phyloP scores from a whole-genome alignment of 495 filamentous ascomycete genomes.

The Neurospora intermedia region DNA sequence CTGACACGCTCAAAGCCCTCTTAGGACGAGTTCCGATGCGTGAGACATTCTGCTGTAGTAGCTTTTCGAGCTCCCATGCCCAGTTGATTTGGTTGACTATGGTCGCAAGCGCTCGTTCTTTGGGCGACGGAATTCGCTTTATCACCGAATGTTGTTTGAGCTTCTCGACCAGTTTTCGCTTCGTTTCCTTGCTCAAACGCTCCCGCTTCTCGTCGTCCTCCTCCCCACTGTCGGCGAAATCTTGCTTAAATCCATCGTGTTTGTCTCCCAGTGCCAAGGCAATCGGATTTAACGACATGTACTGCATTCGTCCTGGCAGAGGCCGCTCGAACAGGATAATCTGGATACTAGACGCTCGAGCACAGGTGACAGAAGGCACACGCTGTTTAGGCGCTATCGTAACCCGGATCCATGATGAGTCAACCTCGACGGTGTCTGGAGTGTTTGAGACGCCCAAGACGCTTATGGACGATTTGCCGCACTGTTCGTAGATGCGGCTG shows the following conservation, averaged over 20 bases:
- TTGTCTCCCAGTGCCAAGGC: slow-evolving; percentile 81
- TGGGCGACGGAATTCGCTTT: slow-evolving; percentile 61
- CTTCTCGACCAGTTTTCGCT: slow-evolving; percentile 67
- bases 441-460: slow-evolving; percentile 75
- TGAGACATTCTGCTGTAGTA: slow-evolving; percentile 79
- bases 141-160: slow-evolving; percentile 78
- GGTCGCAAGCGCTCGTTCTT: slow-evolving; percentile 67
- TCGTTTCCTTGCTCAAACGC: slow-evolving; percentile 39
- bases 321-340: slow-evolving; percentile 83
- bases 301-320: slow-evolving; percentile 85
- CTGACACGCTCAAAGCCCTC: slow-evolving; percentile 81
- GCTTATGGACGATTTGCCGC: slow-evolving; percentile 71
- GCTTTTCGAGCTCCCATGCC: slow-evolving; percentile 72
- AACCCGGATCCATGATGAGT: slow-evolving; percentile 60
- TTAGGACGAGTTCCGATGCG: slow-evolving; percentile 70
- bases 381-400: slow-evolving; percentile 45
- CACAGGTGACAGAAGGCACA: slow-evolving; percentile 63
- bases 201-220: slow-evolving; percentile 56
- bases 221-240: slow-evolving; percentile 37
- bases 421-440: slow-evolving; percentile 39
- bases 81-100: slow-evolving; percentile 97
- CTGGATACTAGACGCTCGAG: slow-evolving; percentile 60
- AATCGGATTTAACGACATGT: slow-evolving; percentile 85
- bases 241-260: slow-evolving; percentile 20
- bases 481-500: slow-evolving; percentile 68